phyloP scores from a whole-genome alignment of 176 grass and related monocot genomes.

The Puccinellia tenuiflora region DNA sequence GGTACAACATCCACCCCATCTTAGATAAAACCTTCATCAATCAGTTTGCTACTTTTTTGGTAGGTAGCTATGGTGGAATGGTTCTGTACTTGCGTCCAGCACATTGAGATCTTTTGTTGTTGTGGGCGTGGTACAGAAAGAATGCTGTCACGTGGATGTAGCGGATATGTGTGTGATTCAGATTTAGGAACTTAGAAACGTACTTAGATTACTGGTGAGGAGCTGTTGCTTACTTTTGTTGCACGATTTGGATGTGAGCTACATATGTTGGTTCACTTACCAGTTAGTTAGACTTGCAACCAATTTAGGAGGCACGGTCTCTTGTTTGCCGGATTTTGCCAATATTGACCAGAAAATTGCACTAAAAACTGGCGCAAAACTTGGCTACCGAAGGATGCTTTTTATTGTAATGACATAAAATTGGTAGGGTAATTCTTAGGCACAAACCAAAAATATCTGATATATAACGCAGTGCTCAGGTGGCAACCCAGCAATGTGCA shows the following conservation, averaged over 20 bases:
- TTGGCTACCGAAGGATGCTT: not conserved
- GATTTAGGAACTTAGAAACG: not conserved
- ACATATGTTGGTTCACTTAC: not conserved
- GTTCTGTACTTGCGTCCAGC: not conserved
- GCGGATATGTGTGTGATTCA: not conserved
- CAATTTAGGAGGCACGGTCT: not conserved
- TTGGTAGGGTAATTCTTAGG: not conserved
- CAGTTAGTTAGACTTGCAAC: not conserved
- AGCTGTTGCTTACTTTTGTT: not conserved
- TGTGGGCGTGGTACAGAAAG: not conserved
- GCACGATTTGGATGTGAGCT: not conserved
- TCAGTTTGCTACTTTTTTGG: not conserved
- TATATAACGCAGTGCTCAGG: not conserved
- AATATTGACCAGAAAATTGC: not conserved
- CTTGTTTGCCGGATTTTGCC: not conserved
- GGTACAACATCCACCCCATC: constrained; percentile 27
- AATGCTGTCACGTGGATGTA: not conserved
- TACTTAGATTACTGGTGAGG: not conserved
- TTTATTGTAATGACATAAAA: not conserved
- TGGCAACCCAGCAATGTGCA: not conserved
- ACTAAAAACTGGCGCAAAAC: not conserved
- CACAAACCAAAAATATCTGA: not conserved
- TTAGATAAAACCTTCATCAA: not conserved
- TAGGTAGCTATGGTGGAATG: not conserved
- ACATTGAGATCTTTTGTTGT: constrained; percentile 1